These are phyloP conservation scores for Acer campestre DNA, from an alignment of 345 rosid species.

Conservation along the genomic window DNA sequence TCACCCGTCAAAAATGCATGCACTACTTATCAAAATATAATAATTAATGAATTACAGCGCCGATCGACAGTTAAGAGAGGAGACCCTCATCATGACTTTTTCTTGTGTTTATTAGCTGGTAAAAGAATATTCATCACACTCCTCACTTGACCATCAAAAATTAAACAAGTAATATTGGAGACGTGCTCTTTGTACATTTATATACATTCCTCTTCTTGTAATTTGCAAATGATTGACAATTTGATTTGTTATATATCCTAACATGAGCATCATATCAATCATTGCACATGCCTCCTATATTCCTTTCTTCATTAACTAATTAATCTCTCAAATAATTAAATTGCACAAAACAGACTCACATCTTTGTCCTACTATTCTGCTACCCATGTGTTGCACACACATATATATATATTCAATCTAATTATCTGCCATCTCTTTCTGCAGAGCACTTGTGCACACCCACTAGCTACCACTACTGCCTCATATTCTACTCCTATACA, in stretches of 20 bases:
- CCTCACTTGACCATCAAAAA: no score
- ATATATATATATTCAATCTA: neutral
- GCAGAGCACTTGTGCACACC: neutral
- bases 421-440: slow-evolving; percentile 1
- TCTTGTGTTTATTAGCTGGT: no score
- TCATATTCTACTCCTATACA: slow-evolving; percentile 7
- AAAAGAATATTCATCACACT: no score
- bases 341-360: slow-evolving; percentile 5
- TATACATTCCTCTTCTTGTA: slow-evolving; percentile 13
- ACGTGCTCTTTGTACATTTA: neutral
- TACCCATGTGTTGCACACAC: slow-evolving; percentile 25
- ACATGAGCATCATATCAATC: slow-evolving; percentile 36
- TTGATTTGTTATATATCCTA: slow-evolving; percentile 22
- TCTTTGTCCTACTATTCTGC: slow-evolving; percentile 5
- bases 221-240: slow-evolving; percentile 35
- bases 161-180: no score
- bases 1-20: neutral
- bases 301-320: slow-evolving; percentile 17
- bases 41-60: no score
- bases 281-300: slow-evolving; percentile 48
- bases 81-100: no score
- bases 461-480: neutral
- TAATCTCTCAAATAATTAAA: slow-evolving; percentile 7
- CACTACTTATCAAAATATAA: neutral
- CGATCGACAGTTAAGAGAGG: no score